Conservation (phyloP, 2,329 filamentous ascomycete genomes). For the Pseudogymnoascus sp. region DNA sequence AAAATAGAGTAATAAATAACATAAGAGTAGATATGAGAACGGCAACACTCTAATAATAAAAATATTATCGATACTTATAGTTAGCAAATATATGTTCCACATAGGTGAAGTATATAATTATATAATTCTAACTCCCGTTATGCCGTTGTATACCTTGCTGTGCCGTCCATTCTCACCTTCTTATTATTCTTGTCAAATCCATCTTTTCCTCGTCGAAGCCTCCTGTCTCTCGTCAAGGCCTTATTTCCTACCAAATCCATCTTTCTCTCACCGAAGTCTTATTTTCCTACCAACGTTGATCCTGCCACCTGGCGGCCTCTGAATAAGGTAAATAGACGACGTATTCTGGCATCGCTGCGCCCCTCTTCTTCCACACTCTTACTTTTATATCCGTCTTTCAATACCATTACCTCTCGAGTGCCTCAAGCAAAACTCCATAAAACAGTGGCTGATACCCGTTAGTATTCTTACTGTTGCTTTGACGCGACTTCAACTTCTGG, state of each 20-base stretch:
- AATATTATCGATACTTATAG: background rate
- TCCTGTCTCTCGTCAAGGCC: background rate
- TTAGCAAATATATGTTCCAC: background rate
- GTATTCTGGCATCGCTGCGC: background rate
- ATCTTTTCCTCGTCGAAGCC: background rate
- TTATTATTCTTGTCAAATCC: background rate
- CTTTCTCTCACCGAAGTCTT: background rate
- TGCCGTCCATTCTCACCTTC: background rate
- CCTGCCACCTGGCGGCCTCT: background rate
- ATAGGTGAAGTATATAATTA: background rate
- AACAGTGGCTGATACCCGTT: background rate
- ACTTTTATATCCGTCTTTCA: background rate
- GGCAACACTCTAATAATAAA: background rate
- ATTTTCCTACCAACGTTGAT: background rate
- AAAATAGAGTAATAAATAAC: background rate
- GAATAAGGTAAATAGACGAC: background rate
- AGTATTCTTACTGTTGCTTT: background rate
- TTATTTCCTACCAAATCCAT: background rate
- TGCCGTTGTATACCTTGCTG: background rate
- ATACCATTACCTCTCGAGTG: background rate
- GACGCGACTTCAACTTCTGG: background rate
- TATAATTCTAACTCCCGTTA: background rate
- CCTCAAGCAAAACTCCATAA: background rate
- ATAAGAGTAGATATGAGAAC: background rate
- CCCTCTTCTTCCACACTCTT: background rate